A percentile compares a stretch with the other conserved stretches of the same genome.
Evolutionary conservation across 345 rosid genomes (phyloP).

Genomic region (Diplotaxis tenuifolia): DNA sequence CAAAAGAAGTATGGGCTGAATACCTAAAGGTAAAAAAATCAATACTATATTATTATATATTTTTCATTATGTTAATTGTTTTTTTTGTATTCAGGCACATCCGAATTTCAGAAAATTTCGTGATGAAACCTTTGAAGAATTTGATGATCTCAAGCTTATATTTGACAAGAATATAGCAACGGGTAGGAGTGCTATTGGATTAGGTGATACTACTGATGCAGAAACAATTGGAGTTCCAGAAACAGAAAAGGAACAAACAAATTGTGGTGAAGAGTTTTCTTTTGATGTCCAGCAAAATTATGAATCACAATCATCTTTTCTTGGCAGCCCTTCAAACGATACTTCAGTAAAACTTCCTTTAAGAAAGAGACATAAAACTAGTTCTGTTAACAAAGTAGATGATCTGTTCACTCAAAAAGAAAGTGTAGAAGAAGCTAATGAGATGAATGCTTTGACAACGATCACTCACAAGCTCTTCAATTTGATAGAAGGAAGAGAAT

Average conservation of each 20-base stretch:
- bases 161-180: not conserved
- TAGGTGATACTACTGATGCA: not conserved
- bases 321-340: not conserved
- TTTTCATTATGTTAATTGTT: not conserved
- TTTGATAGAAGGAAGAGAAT: too few species aligned
- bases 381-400: not conserved
- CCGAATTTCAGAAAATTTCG: too few species aligned
- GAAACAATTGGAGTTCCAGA: not conserved
- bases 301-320: too few species aligned
- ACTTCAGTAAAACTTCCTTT: not conserved
- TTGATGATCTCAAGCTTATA: not conserved
- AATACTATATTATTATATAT: too few species aligned
- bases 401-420: not conserved
- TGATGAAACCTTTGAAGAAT: too few species aligned
- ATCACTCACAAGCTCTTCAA: too few species aligned
- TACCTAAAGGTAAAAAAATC: too few species aligned
- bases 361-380: not conserved
- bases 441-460: too few species aligned
- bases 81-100: too few species aligned
- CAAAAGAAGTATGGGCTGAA: too few species aligned
- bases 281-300: not conserved
- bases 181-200: too few species aligned
- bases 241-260: not conserved
- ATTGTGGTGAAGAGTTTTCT: not conserved
- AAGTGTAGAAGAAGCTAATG: too few species aligned